Conservation (phyloP, 2,329 filamentous ascomycete species). For the Aspergillus uvarum region DNA sequence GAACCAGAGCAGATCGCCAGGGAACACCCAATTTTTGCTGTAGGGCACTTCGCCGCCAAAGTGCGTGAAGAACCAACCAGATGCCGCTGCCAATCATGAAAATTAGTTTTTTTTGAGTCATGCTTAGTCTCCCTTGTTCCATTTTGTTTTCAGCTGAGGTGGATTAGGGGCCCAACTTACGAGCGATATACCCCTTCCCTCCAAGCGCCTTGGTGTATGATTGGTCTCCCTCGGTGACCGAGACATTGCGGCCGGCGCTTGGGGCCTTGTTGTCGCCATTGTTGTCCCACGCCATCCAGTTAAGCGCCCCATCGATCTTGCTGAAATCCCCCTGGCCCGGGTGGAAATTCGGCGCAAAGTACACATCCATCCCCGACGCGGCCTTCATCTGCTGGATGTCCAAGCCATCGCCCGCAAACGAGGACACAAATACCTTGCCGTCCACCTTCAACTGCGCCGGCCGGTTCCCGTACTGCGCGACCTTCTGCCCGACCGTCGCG, state of each 20-base stretch:
- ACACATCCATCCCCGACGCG: constrained; percentile 48
- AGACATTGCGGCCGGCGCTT: constrained; percentile 39
- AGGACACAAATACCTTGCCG: constrained; percentile 54
- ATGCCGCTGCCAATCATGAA: constrained; percentile 34
- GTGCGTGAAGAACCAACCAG: constrained; percentile 55
- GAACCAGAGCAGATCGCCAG: constrained; percentile 47
- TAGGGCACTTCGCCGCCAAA: constrained; percentile 48
- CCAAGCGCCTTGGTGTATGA: constrained; percentile 34
- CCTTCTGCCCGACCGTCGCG: constrained; percentile 45
- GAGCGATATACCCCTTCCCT: constrained; percentile 52
- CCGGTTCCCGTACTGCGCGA: constrained; percentile 47
- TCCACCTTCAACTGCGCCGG: constrained; percentile 53
- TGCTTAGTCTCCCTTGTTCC: too few relatives aligned
- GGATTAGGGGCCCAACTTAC: constrained; percentile 24
- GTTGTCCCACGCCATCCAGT: constrained; percentile 48
- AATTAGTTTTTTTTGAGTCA: too few relatives aligned
- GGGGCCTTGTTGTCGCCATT: constrained; percentile 53
- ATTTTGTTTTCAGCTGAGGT: too few relatives aligned
- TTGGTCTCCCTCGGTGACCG: constrained; percentile 42
- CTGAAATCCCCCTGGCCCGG: constrained; percentile 41
- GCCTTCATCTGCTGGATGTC: constrained; percentile 45
- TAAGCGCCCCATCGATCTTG: constrained; percentile 44
- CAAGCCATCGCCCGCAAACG: constrained; percentile 52
- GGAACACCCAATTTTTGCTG: constrained; percentile 55
- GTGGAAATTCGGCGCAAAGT: constrained; percentile 54